Evolutionary conservation across 1,284 basidiomycete genomes (phyloP), one percentile per base, ranked within the genome.

Genomic region (Malassezia arunalokei): DNA sequence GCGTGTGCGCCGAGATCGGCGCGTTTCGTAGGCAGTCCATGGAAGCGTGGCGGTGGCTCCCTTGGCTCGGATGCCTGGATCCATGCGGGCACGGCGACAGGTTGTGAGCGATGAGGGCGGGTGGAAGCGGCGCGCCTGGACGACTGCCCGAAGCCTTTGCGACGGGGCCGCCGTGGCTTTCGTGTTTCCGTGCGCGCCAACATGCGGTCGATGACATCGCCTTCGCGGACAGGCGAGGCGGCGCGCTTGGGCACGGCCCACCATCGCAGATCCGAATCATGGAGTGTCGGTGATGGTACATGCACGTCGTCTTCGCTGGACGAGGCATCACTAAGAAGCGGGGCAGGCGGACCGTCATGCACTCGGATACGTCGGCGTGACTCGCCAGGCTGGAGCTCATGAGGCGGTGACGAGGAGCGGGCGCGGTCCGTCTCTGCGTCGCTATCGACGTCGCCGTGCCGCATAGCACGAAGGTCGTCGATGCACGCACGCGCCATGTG

Each of bases 401-500:
- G 35, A 27, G 12, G 9, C 11, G 49, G 27, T 42, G 43, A 40
- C 9, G 33, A 5, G 15, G 33, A 11, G 2, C 15, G 33, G 33
- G 15, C 33, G 15, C 15, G 29, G 15, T 39, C 15, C 15, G 44
- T 37, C 14, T 56, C 62, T 39, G 55, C 27, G 31, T 60, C 64
- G 15, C 65, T 60, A 43, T 67, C 64, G 1, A 58, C 58, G n/a
- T 65, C 61, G n/a, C 65, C 66, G 30, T 64, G 63, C 4, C 65
- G 58, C 70, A 72, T 72, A 3, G 62, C 62, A 14, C 60, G 60
- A 6, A 71, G 47, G 42, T 72, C 70, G 11, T 64, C 63, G 28
- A 72, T 71, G 52, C 67, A 62, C 43, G 60, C 59, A 30, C 62
- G 59, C 14, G 70, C 70, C 62, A 64, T 62, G 31, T 58, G 59